Base-by-base conservation (phyloP, 2,329 filamentous ascomycete species). In the Aspergillus sp. region DNA sequence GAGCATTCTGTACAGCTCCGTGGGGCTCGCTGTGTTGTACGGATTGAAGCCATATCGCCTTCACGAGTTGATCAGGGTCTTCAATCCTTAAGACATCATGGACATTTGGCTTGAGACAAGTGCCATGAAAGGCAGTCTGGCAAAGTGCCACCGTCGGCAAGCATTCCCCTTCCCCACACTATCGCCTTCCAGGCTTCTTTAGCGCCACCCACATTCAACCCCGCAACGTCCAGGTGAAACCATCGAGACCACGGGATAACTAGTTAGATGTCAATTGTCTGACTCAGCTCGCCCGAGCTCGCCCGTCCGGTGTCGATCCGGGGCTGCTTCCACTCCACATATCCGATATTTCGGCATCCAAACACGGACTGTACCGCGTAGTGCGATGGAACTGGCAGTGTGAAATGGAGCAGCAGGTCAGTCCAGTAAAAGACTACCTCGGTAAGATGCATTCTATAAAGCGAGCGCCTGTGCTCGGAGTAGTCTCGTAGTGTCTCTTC, bases 1-100 rank as follows among this genome's bases (percentile, higher is more conserved):
- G 52, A 44, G 30, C 52, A 54, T 51, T 54, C 52, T 8, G 52
- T 51, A 22, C 52, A 54, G 44, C 52, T 54, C 17, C 53, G 53
- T 4, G 50, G 45, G 36, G 38, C 14, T 13, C 47, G 47, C 17
- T 33, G 35, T 7, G 38, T 44, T 14, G 47, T 32, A 36, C 40
- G 40, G 16, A 42, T 42, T 8, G 40, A 20, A 17, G 40, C 19
- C 40, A 20, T 19, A 17, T 13, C 16, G 22, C 10, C 16, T 42
- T 42, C 14, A 2, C 14, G 33, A 11, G 14, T 42, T 38, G 35
- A 17, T n/a, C 10, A 2, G 6, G 4, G 4, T 38, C 16, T 13
- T 38, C n/a, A n/a, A n/a, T n/a, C n/a, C n/a, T n/a, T n/a, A n/a
- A n/a, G n/a, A n/a, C n/a, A n/a, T n/a, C n/a, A n/a, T n/a, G n/a